Percentiles rank a stretch among this genome's conserved stretches.
Evolutionary conservation across 164 flowering plant species (phyloP).

Genomic region (Euptelea pleiosperma): DNA sequence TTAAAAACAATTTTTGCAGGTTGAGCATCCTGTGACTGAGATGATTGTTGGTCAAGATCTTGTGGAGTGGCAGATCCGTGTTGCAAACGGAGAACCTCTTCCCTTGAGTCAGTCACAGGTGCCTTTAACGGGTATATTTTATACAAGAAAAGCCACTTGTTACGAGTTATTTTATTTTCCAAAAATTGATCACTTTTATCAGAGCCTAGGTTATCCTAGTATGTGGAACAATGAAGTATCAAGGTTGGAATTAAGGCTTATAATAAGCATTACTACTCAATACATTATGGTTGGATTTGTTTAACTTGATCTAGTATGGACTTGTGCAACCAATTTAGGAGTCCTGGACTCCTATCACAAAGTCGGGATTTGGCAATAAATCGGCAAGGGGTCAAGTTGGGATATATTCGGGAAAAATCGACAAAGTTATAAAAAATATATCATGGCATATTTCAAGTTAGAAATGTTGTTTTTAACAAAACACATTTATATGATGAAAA

Average conservation of each 20-base stretch:
- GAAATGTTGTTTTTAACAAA: too few species aligned
- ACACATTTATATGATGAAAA: too few species aligned
- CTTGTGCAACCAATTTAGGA: too few species aligned
- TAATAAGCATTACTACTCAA: neutral
- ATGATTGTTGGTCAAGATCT: slow-evolving; percentile 99
- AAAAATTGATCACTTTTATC: neutral
- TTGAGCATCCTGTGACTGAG: slow-evolving; percentile 99
- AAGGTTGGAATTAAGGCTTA: too few species aligned
- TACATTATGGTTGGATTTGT: neutral
- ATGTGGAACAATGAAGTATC: neutral
- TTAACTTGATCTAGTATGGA: too few species aligned
- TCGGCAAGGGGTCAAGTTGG: too few species aligned
- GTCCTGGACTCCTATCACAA: too few species aligned
- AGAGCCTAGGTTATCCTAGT: neutral
- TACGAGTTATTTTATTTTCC: neutral
- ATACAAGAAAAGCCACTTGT: neutral
- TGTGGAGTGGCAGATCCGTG: slow-evolving; percentile 98
- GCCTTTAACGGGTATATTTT: slow-evolving; percentile 59
- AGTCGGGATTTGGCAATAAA: too few species aligned
- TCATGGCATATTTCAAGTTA: too few species aligned
- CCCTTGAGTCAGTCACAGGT: slow-evolving; percentile 80
- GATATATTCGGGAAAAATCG: too few species aligned
- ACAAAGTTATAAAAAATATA: too few species aligned
- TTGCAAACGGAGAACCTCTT: slow-evolving; percentile 94
- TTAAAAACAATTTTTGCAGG: slow-evolving; percentile 41